These are phyloP conservation scores for Saprolegnia parasitica DNA, from an alignment of 352 stramenopile species.

Conservation along the genomic window DNA sequence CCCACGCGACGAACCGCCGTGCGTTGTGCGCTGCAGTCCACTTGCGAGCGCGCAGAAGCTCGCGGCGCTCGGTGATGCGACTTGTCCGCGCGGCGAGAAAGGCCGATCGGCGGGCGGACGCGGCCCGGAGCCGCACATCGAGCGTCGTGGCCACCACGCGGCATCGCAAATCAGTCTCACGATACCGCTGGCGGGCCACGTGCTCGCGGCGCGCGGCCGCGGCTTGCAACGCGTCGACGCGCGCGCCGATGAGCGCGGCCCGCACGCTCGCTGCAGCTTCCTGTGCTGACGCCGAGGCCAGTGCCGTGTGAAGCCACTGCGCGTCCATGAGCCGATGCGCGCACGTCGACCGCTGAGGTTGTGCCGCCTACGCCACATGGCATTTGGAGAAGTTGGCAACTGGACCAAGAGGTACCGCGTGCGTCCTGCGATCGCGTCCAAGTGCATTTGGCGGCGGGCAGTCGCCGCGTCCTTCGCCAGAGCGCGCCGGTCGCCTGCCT, in stretches of 20 bases:
- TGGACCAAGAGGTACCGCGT: background rate
- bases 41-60: conserved; percentile 22
- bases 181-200: background rate
- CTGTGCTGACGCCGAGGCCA: conserved; percentile 1
- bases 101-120: background rate
- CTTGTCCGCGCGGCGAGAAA: background rate
- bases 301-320: conserved; percentile 22
- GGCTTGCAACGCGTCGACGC: conserved; percentile 3
- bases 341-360: conserved; percentile 21
- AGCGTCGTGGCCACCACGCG: background rate
- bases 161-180: background rate
- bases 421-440: conserved; percentile 18
- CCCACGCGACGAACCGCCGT: background rate
- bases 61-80: conserved; percentile 7
- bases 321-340: conserved; percentile 23
- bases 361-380: conserved; percentile 9
- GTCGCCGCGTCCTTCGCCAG: conserved; percentile 13
- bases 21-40: background rate
- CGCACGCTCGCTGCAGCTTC: conserved; percentile 11
- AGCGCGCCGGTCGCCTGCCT: conserved; percentile 7
- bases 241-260: background rate
- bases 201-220: conserved; percentile 6
- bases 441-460: background rate
- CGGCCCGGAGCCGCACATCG: background rate
- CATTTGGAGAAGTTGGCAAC: background rate